Percentiles rank a stretch among this genome's conserved stretches.
phyloP scores from a whole-genome alignment of 2,329 filamentous ascomycete genomes.

The Apiospora marii region DNA sequence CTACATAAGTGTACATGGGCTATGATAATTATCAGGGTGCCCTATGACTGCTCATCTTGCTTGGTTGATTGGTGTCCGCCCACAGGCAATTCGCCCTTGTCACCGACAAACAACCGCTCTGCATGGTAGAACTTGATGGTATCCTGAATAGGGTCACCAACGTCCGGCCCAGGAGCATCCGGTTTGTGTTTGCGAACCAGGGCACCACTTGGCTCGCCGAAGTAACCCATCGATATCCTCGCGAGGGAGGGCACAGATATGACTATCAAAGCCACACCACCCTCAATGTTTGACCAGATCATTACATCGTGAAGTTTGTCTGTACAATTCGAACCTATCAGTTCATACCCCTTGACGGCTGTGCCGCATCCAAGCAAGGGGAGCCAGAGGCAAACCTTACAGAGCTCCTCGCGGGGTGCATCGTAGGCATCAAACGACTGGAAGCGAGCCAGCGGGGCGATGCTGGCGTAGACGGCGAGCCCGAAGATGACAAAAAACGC shows the following conservation, averaged over 20 bases:
- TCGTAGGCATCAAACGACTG: neutral
- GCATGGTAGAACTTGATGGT: neutral
- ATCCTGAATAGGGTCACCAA: neutral
- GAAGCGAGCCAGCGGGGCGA: conserved; percentile 1
- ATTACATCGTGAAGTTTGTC: neutral
- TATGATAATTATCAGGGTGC: neutral
- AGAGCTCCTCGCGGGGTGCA: neutral
- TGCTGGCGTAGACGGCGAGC: neutral
- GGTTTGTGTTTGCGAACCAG: neutral
- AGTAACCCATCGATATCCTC: conserved; percentile 10
- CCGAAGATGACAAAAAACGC: neutral
- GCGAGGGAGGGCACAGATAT: neutral
- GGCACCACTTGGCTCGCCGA: neutral
- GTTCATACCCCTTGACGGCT: neutral
- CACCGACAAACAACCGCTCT: neutral
- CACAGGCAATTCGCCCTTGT: neutral
- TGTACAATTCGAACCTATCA: neutral
- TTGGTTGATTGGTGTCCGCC: neutral
- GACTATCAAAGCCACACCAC: neutral
- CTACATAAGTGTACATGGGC: no score
- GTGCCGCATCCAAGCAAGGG: neutral
- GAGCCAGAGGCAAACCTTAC: neutral
- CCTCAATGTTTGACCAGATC: neutral
- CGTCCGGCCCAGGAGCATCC: neutral
- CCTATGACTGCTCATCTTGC: neutral